A percentile compares a stretch with the other conserved stretches of the same genome.
Conservation (phyloP, 176 grass and related monocot genomes). For the Dendrocalamus sinicus region DNA sequence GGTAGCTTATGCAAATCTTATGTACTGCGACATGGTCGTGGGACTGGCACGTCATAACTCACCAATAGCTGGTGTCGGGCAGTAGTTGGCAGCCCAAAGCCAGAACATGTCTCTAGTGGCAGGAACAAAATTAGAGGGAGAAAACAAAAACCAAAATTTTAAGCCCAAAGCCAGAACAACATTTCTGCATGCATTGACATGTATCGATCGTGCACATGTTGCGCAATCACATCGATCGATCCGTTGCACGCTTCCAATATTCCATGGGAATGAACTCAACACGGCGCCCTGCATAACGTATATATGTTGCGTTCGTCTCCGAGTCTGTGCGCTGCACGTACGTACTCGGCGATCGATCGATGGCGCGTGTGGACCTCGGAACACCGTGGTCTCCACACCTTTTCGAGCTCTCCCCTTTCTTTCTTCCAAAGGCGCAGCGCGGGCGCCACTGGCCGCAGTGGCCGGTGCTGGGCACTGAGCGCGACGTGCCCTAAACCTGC, state of each 20-base stretch:
- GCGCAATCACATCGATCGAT: background rate
- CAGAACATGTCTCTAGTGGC: slow-evolving; percentile 22
- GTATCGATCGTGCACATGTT: too few species aligned
- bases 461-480: slow-evolving; percentile 51
- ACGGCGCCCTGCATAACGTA: background rate
- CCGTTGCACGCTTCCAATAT: background rate
- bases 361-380: slow-evolving; percentile 49
- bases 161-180: background rate
- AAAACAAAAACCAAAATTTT: background rate
- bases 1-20: background rate
- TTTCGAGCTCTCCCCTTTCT: background rate
- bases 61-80: slow-evolving; percentile 7
- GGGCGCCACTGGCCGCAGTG: slow-evolving; percentile 32
- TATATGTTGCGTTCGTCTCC: background rate
- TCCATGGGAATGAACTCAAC: background rate
- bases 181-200: background rate
- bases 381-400: slow-evolving; percentile 29
- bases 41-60: slow-evolving; percentile 19
- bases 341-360: background rate
- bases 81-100: background rate
- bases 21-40: background rate
- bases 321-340: background rate
- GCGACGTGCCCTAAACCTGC: slow-evolving; percentile 51
- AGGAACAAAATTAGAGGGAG: background rate
- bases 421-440: slow-evolving; percentile 33